Evolutionary conservation across 2,329 filamentous ascomycete species (phyloP).

Genomic region (Penicillium sp.): DNA sequence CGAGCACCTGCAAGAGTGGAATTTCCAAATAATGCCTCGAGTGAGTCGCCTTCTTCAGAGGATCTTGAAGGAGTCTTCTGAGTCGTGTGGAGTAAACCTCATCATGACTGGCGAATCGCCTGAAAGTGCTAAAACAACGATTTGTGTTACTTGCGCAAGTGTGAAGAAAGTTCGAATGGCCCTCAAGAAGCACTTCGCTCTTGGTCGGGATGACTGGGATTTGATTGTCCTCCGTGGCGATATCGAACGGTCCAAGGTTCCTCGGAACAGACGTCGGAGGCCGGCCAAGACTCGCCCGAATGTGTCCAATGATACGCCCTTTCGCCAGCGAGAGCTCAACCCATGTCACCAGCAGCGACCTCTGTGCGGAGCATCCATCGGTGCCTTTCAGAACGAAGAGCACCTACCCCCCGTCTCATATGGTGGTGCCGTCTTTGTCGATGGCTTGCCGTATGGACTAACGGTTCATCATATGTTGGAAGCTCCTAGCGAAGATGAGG

Average conservation of each 20-base stretch:
- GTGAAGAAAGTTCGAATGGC: slow-evolving; percentile 57
- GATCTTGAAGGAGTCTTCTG: slow-evolving; percentile 57
- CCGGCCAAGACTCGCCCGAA: slow-evolving; percentile 33
- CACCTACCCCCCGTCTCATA: slow-evolving; percentile 90
- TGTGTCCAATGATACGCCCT: slow-evolving; percentile 26
- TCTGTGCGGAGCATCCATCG: slow-evolving; percentile 85
- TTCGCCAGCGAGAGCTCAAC: slow-evolving; percentile 51
- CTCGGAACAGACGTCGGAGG: slow-evolving; percentile 41
- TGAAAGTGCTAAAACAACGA: slow-evolving; percentile 59
- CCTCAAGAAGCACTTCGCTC: slow-evolving; percentile 57
- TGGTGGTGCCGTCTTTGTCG: slow-evolving; percentile 80
- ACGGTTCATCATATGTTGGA: slow-evolving; percentile 97
- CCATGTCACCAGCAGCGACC: slow-evolving; percentile 75
- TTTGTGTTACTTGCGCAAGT: slow-evolving; percentile 63
- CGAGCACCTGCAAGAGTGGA: slow-evolving; percentile 57
- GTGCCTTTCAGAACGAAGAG: slow-evolving; percentile 79
- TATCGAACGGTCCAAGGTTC: slow-evolving; percentile 54
- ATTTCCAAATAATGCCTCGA: slow-evolving; percentile 56
- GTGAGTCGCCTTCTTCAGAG: slow-evolving; percentile 59
- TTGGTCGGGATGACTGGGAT: slow-evolving; percentile 56
- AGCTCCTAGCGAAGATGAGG: slow-evolving; percentile 55
- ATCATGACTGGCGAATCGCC: slow-evolving; percentile 59
- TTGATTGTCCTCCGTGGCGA: slow-evolving; percentile 61
- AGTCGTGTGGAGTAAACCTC: slow-evolving; percentile 61
- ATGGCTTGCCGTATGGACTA: slow-evolving; percentile 85